Evolutionary conservation across 352 stramenopile genomes (phyloP), one percentile per base, ranked within the genome.

Genomic region (Phytopythium aichiense): DNA sequence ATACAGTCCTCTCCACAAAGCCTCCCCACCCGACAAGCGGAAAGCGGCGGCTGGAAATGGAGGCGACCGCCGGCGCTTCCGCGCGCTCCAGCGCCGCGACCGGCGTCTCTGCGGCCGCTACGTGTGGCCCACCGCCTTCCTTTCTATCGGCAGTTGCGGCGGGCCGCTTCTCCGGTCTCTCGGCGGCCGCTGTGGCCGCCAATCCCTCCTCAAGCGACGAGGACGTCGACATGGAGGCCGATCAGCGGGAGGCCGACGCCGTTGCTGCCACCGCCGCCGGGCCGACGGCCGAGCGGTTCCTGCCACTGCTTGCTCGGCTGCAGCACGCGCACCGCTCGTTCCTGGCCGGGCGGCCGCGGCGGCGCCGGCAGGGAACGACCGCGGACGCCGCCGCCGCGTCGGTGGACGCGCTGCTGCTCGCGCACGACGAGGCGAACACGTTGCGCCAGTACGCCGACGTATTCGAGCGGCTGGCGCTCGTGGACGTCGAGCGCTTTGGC

Each of bases 231-330:
- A 57, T 57, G 51, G 51, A 56, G 4, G 50, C 23, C 8, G 30
- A 38, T 31, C 31, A 58, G 20, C 20, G 20, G 23, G 30, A 28
- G 12, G 35, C 6, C 7, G 37, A n/a, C 18, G 16, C 16, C 40
- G 20, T 12, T 16, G 33, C 12, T 20, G 51, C 15, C 11, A 20
- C 28, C 18, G 52, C 30, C 15, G 22, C 33, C 31, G 31, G n/a
- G 45, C 63, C 67, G 45, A 69, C 77, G 0, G 22, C 8, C 23
- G 22, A 52, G 45, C 45, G 45, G 8, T 79, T 87, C 56, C 43
- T 87, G 35, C 77, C 80, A 37, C 64, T 87, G 40, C 58, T 89
- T 7, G 72, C 72, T 28, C 77, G 77, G 3, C 71, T 89, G 15
- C 67, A 86, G 59, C 55, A 71, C 53, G 59, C 61, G 25, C 68